These are phyloP conservation scores for Ogataea minuta DNA, from an alignment of 805 yeast genomes.

Conservation along the genomic window DNA sequence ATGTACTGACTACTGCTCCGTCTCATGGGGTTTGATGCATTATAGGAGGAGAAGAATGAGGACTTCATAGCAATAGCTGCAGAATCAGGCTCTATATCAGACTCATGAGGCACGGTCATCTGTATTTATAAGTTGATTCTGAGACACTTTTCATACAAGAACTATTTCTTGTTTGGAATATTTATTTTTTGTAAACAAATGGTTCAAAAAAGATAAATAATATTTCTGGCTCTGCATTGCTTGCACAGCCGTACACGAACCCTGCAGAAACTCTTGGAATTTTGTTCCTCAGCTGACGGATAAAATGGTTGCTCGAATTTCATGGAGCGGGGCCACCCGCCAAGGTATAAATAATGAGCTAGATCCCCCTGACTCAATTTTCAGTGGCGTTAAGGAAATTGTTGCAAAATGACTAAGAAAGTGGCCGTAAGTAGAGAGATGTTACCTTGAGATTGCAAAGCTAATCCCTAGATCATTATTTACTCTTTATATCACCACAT, in stretches of 20 bases:
- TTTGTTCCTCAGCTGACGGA: background rate
- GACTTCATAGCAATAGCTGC: constrained; percentile 11
- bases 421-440: constrained; percentile 20
- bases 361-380: background rate
- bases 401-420: constrained; percentile 17
- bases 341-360: no score
- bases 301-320: no score
- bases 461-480: constrained; percentile 49
- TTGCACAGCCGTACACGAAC: constrained; percentile 5
- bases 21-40: constrained; percentile 21
- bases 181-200: constrained; percentile 13
- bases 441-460: background rate
- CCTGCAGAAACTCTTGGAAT: background rate
- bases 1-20: constrained; percentile 20
- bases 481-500: constrained; percentile 84
- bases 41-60: constrained; percentile 21
- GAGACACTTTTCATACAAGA: constrained; percentile 12
- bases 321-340: no score
- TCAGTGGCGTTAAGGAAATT: background rate
- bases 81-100: background rate
- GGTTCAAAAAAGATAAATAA: constrained; percentile 8
- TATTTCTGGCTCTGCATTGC: constrained; percentile 2
- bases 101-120: constrained; percentile 1
- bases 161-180: constrained; percentile 5
- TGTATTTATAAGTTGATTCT: constrained; percentile 3